These are phyloP conservation scores for Acacia confusa DNA, from an alignment of 306 rosid genomes.

Conservation along the genomic window DNA sequence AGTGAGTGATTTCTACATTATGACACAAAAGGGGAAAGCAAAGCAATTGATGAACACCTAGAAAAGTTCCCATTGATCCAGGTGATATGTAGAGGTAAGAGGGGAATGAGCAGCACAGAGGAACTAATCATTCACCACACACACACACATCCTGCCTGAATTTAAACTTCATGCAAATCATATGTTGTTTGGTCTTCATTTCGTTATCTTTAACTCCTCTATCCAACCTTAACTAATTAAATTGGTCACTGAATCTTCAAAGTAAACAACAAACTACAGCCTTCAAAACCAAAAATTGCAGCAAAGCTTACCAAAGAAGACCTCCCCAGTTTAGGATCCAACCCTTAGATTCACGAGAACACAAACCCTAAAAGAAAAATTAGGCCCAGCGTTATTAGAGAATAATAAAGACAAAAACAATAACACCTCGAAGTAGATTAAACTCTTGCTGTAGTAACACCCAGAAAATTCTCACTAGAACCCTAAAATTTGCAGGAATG, in stretches of 20 bases:
- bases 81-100: neutral
- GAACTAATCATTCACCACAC: conserved; percentile 5
- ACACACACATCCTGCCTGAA: neutral
- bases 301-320: conserved; percentile 21
- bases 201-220: neutral
- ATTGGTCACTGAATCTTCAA: neutral
- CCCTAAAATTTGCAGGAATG: neutral
- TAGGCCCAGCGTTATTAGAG: conserved; percentile 18
- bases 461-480: neutral
- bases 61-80: neutral
- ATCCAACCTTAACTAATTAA: neutral
- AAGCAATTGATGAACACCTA: neutral
- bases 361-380: conserved; percentile 24
- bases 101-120: neutral
- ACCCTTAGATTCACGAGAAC: conserved; percentile 13
- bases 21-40: neutral
- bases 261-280: conserved; percentile 1
- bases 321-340: conserved; percentile 40
- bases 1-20: neutral
- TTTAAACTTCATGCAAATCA: neutral
- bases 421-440: neutral
- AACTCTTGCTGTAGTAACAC: neutral
- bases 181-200: conserved; percentile 10
- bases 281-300: neutral
- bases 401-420: neutral